Evolutionary conservation across 805 yeast species (phyloP).

Genomic region (Cyberlindnera veronae): DNA sequence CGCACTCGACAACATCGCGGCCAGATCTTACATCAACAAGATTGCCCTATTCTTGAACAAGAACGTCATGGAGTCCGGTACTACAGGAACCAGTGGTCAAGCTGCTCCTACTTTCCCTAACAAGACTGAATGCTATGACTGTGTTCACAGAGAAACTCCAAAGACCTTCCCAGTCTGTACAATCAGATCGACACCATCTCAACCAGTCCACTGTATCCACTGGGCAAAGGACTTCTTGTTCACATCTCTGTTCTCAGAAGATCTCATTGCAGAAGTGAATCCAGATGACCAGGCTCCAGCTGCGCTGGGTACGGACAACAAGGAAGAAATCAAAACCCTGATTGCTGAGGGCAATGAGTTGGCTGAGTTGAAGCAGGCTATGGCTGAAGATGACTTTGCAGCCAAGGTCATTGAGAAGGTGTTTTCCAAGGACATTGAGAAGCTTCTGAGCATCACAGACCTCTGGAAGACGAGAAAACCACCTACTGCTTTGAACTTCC

Average conservation of each 20-base stretch:
- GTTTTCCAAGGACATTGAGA: conserved; percentile 72
- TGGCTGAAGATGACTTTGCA: conserved; percentile 32
- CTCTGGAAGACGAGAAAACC: conserved; percentile 71
- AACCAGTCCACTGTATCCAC: conserved; percentile 92
- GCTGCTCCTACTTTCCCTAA: conserved; percentile 87
- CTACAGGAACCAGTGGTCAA: conserved; percentile 93
- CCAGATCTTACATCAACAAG: conserved; percentile 84
- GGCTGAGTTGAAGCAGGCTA: conserved; percentile 42
- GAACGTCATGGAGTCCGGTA: conserved; percentile 90
- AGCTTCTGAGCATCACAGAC: conserved; percentile 65
- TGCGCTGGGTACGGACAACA: conserved; percentile 58
- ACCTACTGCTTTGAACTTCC: conserved; percentile 60
- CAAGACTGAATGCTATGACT: conserved; percentile 87
- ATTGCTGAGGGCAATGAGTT: conserved; percentile 67
- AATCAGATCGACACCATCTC: conserved; percentile 93
- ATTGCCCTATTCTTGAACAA: conserved; percentile 69
- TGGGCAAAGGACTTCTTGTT: conserved; percentile 96
- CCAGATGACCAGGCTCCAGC: conserved; percentile 34
- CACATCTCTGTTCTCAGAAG: conserved; percentile 69
- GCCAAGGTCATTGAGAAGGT: conserved; percentile 52
- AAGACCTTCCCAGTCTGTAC: conserved; percentile 95
- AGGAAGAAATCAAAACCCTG: conserved; percentile 60
- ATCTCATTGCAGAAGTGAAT: conserved; percentile 29
- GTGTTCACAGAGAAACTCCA: conserved; percentile 83
- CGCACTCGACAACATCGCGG: conserved; percentile 91